Base-by-base conservation (phyloP, 805 yeast species). In the Ogataea philodendri region DNA sequence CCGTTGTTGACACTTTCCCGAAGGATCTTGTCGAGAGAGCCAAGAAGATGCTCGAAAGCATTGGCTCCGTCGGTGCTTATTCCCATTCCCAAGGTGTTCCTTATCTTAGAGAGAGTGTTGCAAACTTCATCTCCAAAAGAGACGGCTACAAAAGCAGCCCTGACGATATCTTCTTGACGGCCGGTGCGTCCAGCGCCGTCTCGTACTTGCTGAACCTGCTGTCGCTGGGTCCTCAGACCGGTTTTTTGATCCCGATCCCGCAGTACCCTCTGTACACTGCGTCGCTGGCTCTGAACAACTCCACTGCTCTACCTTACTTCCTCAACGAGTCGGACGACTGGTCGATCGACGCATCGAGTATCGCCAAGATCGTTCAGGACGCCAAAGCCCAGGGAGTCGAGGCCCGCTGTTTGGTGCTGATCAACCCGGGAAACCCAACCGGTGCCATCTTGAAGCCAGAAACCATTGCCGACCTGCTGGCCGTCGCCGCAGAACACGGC, bases 401-500 rank as follows among this genome's bases (percentile, higher is more conserved):
- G 9, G 81, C 93, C 45, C 77, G 85, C 51, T 81, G 90, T 41
- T 65, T 94, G 36, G 97, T 90, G 3, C 85, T 93, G 10, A 93
- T 93, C 55, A 93, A 93, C 66, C 99, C 99, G 2, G 97, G 99
- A 39, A 93, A 93, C 63, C 99, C 99, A 45, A 93, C 99, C 0
- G 99, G 99, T 26, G 75, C 96, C 1, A 78, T 88, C 36, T 68
- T 93, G 40, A 60, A 74, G 7, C 69, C 67, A 32, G 74, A 72
- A 5, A 78, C 81, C 44, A 87, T 93, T 54, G 76, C 69, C 26
- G 81, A 79, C 26, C 72, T 93, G 36, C 68, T 93, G 39, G 69
- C 74, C 23, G 73, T 90, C 38, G 95, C 96, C 20, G 94, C 95
- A 11, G 80, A 81, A 55, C 65, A 87, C 48, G 88, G 95, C 26